Conservation (phyloP, 2,329 filamentous ascomycete species). For the Endoconidiophora laricicola region DNA sequence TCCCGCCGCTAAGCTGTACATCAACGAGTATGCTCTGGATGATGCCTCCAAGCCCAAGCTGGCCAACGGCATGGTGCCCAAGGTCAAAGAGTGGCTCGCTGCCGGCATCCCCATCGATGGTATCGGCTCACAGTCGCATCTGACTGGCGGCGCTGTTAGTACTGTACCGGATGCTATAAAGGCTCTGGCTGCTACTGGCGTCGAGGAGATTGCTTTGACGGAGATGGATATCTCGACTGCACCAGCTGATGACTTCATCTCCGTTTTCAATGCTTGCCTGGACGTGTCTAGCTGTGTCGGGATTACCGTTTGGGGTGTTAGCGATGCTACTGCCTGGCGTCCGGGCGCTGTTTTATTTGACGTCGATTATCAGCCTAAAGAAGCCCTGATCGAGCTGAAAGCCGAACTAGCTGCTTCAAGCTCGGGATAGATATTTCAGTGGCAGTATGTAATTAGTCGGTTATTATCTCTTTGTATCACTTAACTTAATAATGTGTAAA, state of each 20-base stretch:
- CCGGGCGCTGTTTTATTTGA: slow-evolving; percentile 36
- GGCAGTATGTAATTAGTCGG: not conserved
- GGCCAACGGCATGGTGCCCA: slow-evolving; percentile 32
- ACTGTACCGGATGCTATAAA: slow-evolving; percentile 33
- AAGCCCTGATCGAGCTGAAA: slow-evolving; percentile 30
- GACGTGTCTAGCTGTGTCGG: slow-evolving; percentile 42
- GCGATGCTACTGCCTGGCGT: slow-evolving; percentile 35
- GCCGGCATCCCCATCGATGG: slow-evolving; percentile 49
- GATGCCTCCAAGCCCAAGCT: slow-evolving; percentile 40
- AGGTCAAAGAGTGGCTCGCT: slow-evolving; percentile 47
- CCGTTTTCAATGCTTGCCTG: slow-evolving; percentile 41
- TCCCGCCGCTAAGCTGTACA: slow-evolving; percentile 52
- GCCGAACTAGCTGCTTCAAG: not conserved
- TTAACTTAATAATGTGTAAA: not conserved
- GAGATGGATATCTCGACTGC: slow-evolving; percentile 51
- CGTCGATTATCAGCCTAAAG: slow-evolving; percentile 32
- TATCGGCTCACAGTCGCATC: slow-evolving; percentile 41
- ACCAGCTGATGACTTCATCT: slow-evolving; percentile 38
- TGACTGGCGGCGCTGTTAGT: slow-evolving; percentile 28
- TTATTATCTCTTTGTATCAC: not conserved
- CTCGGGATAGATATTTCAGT: not conserved
- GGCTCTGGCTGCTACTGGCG: slow-evolving; percentile 31
- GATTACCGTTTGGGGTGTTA: slow-evolving; percentile 46
- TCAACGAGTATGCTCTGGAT: slow-evolving; percentile 61
- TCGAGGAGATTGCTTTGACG: slow-evolving; percentile 44